Conservation (phyloP, 192 early-diverging fungal genomes). For the Dimargaris cristalligena region DNA sequence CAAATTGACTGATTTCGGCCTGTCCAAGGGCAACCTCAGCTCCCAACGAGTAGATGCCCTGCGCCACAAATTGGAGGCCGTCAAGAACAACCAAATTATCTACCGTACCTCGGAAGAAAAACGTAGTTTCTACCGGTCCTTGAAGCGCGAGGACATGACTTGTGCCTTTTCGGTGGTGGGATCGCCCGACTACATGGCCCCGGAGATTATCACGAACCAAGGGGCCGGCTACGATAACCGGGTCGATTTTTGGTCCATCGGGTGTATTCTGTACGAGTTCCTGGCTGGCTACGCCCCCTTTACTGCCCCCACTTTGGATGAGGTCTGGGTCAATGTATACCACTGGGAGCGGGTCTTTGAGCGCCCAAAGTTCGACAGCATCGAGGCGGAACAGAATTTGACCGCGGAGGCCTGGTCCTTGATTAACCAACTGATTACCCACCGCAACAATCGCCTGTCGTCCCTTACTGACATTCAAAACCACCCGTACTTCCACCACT, state of each 20-base stretch:
- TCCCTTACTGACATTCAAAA: slow-evolving; percentile 34
- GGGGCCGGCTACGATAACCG: slow-evolving; percentile 43
- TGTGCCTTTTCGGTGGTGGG: slow-evolving; percentile 72
- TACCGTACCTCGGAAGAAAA: slow-evolving; percentile 29
- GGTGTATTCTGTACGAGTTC: slow-evolving; percentile 64
- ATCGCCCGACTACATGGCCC: slow-evolving; percentile 87
- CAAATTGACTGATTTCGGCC: slow-evolving; percentile 83
- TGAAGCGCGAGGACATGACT: slow-evolving; percentile 36
- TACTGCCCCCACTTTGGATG: slow-evolving; percentile 42
- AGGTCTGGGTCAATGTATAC: slow-evolving; percentile 75
- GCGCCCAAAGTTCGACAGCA: slow-evolving; percentile 58
- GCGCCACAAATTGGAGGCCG: slow-evolving; percentile 31
- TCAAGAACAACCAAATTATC: slow-evolving; percentile 32
- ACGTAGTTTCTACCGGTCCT: slow-evolving; percentile 21
- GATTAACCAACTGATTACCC: slow-evolving; percentile 38
- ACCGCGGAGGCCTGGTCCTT: slow-evolving; percentile 62
- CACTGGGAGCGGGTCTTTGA: slow-evolving; percentile 61
- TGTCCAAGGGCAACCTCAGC: slow-evolving; percentile 66
- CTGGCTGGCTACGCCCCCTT: slow-evolving; percentile 61
- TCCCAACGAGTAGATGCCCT: slow-evolving; percentile 24
- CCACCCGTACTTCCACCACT: slow-evolving; percentile 41
- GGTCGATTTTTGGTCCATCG: slow-evolving; percentile 63
- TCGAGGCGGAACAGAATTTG: slow-evolving; percentile 62
- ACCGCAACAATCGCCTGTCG: slow-evolving; percentile 30
- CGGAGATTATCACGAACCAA: slow-evolving; percentile 54